Conservation (phyloP, 202 grass and related monocot species). For the Zizania palustris region DNA sequence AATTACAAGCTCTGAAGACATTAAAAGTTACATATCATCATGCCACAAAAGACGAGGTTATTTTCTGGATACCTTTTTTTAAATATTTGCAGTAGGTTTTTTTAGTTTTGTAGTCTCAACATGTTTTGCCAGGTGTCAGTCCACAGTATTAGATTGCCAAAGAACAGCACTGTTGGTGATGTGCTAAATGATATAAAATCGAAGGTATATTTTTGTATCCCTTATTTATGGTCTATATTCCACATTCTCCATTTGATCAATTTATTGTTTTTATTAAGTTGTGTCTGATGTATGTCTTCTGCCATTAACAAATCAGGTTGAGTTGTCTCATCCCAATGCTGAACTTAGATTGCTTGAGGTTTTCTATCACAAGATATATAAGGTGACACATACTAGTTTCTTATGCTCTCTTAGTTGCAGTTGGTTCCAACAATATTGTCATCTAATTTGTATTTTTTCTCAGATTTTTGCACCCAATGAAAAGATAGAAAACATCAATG, state of each 20-base stretch:
- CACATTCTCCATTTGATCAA: background rate
- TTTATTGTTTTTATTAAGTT: conserved; percentile 34
- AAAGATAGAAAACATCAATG: conserved; percentile 99
- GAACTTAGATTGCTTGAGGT: conserved; percentile 98
- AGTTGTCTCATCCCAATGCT: conserved; percentile 78
- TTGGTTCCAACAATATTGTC: conserved; percentile 27
- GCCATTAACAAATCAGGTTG: conserved; percentile 58
- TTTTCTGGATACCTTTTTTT: conserved; percentile 19
- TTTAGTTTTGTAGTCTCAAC: conserved; percentile 14
- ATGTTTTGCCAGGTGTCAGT: conserved; percentile 70
- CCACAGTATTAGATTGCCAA: conserved; percentile 92
- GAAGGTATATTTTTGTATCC: conserved; percentile 62
- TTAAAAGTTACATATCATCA: conserved; percentile 97
- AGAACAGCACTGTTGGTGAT: conserved; percentile 93
- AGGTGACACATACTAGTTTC: conserved; percentile 56
- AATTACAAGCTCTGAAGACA: conserved; percentile 98
- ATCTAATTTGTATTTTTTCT: conserved; percentile 47
- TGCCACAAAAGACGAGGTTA: conserved; percentile 87
- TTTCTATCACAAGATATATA: conserved; percentile 99
- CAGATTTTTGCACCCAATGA: conserved; percentile 86
- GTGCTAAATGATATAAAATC: conserved; percentile 85
- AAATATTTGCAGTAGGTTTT: background rate
- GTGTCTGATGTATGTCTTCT: conserved; percentile 37
- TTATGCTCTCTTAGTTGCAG: conserved; percentile 16
- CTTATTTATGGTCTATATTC: conserved; percentile 30